Evolutionary conservation across 2,329 filamentous ascomycete species (phyloP).

Genomic region (Phoma sp.): DNA sequence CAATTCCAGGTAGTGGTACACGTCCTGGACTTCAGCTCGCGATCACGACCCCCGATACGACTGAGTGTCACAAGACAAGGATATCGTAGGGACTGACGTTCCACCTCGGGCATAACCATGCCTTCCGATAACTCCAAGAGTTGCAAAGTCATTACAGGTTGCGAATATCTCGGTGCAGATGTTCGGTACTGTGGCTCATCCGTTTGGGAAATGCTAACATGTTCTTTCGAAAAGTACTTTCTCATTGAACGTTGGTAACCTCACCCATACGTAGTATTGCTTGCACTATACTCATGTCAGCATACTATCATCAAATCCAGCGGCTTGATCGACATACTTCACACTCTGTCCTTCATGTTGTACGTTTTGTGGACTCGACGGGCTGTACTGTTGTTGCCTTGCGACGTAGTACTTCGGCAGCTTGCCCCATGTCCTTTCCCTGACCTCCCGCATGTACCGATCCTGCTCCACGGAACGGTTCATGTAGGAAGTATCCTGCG

Average conservation of each 20-base stretch:
- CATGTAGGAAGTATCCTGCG: conserved; percentile 7
- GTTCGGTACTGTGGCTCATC: background rate
- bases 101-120: too few species aligned
- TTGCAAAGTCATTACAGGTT: background rate
- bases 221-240: background rate
- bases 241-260: background rate
- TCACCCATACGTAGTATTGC: conserved; percentile 17
- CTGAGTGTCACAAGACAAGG: background rate
- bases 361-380: conserved; percentile 14
- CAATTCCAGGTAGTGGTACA: background rate
- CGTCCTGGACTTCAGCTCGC: background rate
- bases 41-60: background rate
- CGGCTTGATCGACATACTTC: background rate
- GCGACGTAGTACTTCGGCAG: conserved; percentile 13
- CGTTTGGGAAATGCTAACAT: background rate
- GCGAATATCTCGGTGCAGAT: background rate
- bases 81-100: background rate
- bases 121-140: background rate
- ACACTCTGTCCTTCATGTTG: conserved; percentile 23
- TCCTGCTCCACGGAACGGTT: conserved; percentile 34
- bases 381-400: background rate
- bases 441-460: conserved; percentile 45
- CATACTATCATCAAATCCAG: background rate
- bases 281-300: conserved; percentile 7
- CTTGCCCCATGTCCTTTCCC: conserved; percentile 33